Percentiles rank a stretch among this genome's conserved stretches.
Conservation (phyloP, 495 filamentous ascomycete species). For the Neurospora intermedia region DNA sequence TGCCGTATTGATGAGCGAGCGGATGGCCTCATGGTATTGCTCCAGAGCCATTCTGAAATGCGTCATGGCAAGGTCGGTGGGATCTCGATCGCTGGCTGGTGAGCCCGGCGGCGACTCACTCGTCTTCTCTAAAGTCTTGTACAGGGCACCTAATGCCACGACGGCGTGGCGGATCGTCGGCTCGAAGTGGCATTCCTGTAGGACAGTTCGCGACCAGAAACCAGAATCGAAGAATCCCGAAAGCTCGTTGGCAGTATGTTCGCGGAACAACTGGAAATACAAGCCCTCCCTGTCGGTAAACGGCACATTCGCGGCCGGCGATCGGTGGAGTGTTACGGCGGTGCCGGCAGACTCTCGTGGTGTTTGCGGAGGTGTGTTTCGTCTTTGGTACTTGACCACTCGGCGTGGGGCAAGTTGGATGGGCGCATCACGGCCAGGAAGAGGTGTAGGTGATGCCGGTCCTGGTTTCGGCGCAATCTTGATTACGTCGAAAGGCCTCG, state of each 20-base stretch:
- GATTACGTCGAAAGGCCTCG: slow-evolving; percentile 30
- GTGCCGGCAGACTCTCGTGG: slow-evolving; percentile 6
- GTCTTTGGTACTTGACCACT: slow-evolving; percentile 15
- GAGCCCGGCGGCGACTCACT: slow-evolving; percentile 38
- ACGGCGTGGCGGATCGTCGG: slow-evolving; percentile 55
- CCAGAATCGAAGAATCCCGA: slow-evolving; percentile 52
- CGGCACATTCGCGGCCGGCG: slow-evolving; percentile 24
- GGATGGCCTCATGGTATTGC: slow-evolving; percentile 34
- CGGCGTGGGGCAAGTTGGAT: slow-evolving; percentile 18
- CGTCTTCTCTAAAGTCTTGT: slow-evolving; percentile 47
- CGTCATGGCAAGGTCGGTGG: slow-evolving; percentile 21
- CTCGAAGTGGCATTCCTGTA: slow-evolving; percentile 51
- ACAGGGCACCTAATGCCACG: slow-evolving; percentile 52
- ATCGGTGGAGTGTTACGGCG: slow-evolving; percentile 14
- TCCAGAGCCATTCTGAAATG: slow-evolving; percentile 37
- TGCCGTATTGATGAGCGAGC: slow-evolving; percentile 22
- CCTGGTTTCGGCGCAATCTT: slow-evolving; percentile 35
- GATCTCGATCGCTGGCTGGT: slow-evolving; percentile 20
- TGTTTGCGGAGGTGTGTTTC: slow-evolving; percentile 25
- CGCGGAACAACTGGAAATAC: slow-evolving; percentile 50
- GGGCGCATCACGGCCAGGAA: slow-evolving; percentile 12
- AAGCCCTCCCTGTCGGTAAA: slow-evolving; percentile 37
- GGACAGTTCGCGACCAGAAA: slow-evolving; percentile 48
- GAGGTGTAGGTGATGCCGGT: slow-evolving; percentile 8
- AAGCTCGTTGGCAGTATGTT: slow-evolving; percentile 45